phyloP scores from a whole-genome alignment of 2,329 filamentous ascomycete species.

The Daldinia eschscholtzii region DNA sequence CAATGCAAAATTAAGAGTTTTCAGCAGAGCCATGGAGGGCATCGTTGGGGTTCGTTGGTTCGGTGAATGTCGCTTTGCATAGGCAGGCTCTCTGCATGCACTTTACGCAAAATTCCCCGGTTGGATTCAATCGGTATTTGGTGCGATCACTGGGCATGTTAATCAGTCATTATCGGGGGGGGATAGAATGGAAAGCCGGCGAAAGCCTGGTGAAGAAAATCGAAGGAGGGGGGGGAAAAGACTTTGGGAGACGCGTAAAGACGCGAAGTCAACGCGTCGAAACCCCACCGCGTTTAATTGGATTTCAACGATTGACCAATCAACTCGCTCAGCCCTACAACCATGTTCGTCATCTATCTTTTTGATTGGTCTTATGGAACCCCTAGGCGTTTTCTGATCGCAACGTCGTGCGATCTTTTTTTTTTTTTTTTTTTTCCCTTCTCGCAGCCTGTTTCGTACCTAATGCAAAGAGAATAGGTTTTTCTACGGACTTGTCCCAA shows the following conservation, averaged over 20 bases:
- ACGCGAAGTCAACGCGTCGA: constrained; percentile 45
- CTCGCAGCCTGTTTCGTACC: constrained; percentile 24
- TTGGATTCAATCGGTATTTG: constrained; percentile 39
- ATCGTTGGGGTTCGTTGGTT: neutral
- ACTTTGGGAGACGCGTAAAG: constrained; percentile 29
- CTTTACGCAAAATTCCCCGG: constrained; percentile 39
- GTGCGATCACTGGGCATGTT: constrained; percentile 28
- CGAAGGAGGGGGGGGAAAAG: neutral
- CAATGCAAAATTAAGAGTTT: neutral
- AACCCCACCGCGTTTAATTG: constrained; percentile 41
- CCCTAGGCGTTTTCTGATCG: constrained; percentile 30
- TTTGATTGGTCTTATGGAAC: constrained; percentile 26
- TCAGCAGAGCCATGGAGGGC: neutral
- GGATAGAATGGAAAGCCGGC: constrained; percentile 2
- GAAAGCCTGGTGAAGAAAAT: neutral
- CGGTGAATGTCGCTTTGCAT: neutral
- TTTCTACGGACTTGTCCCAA: constrained; percentile 7
- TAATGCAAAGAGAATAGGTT: neutral
- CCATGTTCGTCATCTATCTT: constrained; percentile 28
- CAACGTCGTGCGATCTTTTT: constrained; percentile 34
- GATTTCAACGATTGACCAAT: constrained; percentile 37
- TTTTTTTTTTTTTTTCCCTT: neutral
- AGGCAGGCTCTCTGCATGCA: constrained; percentile 38
- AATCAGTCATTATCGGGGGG: constrained; percentile 17
- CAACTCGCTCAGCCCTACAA: neutral